Evolutionary conservation across 1,139 yeast species (phyloP).

Genomic region (Debaryomyces subglobosus): DNA sequence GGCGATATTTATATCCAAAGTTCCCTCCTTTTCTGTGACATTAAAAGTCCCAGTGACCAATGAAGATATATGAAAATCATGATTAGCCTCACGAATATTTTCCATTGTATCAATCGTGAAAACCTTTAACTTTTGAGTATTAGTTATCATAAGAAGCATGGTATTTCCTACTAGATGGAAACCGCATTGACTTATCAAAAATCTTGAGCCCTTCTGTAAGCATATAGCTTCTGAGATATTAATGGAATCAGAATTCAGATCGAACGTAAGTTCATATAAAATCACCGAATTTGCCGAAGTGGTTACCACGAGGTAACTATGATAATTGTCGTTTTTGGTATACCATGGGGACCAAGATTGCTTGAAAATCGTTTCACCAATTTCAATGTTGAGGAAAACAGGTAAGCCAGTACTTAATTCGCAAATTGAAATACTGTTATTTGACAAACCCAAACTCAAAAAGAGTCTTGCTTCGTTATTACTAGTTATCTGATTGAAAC

Average conservation of each 20-base stretch:
- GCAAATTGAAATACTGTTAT: conserved; percentile 24
- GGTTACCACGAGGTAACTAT: conserved; percentile 17
- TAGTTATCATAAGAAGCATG: conserved; percentile 11
- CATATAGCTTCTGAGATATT: background rate
- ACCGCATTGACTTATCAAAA: conserved; percentile 9
- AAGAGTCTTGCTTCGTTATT: conserved; percentile 15
- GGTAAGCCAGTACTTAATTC: conserved; percentile 19
- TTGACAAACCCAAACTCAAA: conserved; percentile 20
- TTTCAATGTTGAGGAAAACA: conserved; percentile 8
- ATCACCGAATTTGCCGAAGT: conserved; percentile 24
- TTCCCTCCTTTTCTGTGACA: background rate
- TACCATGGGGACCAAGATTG: conserved; percentile 29
- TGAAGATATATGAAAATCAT: conserved; percentile 1
- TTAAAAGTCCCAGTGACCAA: conserved; percentile 12
- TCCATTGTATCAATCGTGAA: conserved; percentile 1
- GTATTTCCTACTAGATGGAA: background rate
- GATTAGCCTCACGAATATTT: background rate
- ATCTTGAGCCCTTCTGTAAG: conserved; percentile 10
- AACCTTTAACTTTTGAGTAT: conserved; percentile 12
- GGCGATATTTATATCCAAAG: conserved; percentile 16
- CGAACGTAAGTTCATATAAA: conserved; percentile 12
- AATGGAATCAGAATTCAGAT: conserved; percentile 4
- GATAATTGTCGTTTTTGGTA: conserved; percentile 1
- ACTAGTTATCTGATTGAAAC: conserved; percentile 23
- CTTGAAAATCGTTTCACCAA: conserved; percentile 18